Base-by-base conservation (phyloP, 768 basidiomycete genomes). In the Psilocybe tampanensis region DNA sequence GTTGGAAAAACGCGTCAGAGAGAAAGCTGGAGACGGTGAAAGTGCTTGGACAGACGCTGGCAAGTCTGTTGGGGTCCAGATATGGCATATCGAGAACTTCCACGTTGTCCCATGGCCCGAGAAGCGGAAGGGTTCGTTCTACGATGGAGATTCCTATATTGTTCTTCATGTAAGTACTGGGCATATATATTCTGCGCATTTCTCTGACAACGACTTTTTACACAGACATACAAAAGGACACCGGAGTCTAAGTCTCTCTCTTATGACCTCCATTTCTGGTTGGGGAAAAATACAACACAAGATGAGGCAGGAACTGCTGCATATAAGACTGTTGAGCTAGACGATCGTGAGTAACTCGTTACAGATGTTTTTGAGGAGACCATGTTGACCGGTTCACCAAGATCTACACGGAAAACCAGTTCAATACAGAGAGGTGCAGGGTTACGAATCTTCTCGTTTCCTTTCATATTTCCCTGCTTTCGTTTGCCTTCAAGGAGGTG, bases 191-290 rank as follows among this genome's bases (percentile, higher is more conserved):
- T 9, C 24, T n/a, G 29, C 4, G 29, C 9, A 29, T 29, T 29
- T n/a, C n/a, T n/a, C n/a, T 29, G 29, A 29, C 29, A 29, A 4
- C 9, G 9, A 18, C 29, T 47, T 36, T 13, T 9, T 5, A 4
- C 5, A 8, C 52, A 88, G 86, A 86, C 85, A 3, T 86, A 83
- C 71, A 85, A 85, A 69, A 74, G 75, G 50, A 71, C 72, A 5
- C 79, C 80, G 3, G 76, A 85, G 23, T 67, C 76, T 8, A 70
- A 78, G 17, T 65, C 74, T 6, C 67, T 85, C 15, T 81, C 77
- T 0, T 85, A 82, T 62, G 76, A 88, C 65, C 72, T 88, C 24
- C 85, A 88, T 66, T 87, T 86, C 66, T 88, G 85, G 85, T 70
- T 87, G 3, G 85, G 87, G 12, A 70, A 77, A 54, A 71, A 83